These are phyloP conservation scores for Marasmius tenuissimus DNA, from an alignment of 1,284 basidiomycete genomes.

Conservation along the genomic window DNA sequence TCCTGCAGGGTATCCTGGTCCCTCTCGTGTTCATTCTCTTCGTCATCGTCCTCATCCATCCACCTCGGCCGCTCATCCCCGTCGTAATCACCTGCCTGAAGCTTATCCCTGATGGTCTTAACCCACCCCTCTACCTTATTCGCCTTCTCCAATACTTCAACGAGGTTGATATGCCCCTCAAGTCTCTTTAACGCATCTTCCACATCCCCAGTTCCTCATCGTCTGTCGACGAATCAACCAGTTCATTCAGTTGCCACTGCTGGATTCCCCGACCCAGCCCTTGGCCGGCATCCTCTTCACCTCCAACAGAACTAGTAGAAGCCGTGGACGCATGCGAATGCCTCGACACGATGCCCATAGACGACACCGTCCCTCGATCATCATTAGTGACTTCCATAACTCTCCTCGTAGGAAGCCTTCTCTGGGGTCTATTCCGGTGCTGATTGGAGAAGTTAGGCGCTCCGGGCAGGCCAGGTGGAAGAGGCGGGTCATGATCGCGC, in stretches of 20 bases:
- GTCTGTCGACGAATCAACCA: constrained; percentile 74
- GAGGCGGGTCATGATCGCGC: constrained; percentile 31
- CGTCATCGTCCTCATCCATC: constrained; percentile 45
- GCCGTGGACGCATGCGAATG: constrained; percentile 50
- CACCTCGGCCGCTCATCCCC: constrained; percentile 49
- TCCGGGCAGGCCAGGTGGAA: constrained; percentile 49
- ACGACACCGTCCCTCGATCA: constrained; percentile 73
- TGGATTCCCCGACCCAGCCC: constrained; percentile 59
- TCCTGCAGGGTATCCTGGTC: constrained; percentile 25
- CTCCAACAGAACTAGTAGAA: constrained; percentile 33
- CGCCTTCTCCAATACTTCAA: constrained; percentile 66
- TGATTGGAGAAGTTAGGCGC: not conserved
- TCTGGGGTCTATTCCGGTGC: constrained; percentile 36
- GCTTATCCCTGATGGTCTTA: constrained; percentile 63
- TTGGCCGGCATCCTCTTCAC: constrained; percentile 45
- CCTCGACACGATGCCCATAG: constrained; percentile 67
- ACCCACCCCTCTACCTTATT: constrained; percentile 83
- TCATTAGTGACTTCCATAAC: constrained; percentile 69
- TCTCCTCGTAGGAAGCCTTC: constrained; percentile 65
- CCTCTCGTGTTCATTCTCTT: constrained; percentile 31
- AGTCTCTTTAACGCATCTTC: constrained; percentile 76
- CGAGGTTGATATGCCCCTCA: constrained; percentile 80
- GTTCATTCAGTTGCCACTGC: constrained; percentile 78
- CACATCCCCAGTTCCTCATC: constrained; percentile 76
- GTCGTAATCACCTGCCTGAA: constrained; percentile 60